Conservation (phyloP, 2,329 filamentous ascomycete species). For the Sclerotinia subarctica region DNA sequence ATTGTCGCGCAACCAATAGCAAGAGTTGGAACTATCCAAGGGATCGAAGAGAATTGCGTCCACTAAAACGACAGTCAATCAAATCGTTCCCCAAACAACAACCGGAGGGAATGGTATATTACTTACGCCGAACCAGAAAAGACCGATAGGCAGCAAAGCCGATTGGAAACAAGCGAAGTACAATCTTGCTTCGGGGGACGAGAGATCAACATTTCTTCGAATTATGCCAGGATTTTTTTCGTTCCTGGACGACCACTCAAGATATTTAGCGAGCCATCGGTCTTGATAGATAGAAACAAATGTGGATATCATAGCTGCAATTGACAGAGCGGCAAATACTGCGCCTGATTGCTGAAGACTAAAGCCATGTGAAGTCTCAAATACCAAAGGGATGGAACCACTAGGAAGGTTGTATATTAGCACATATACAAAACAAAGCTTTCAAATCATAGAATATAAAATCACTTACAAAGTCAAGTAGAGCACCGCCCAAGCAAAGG, state of each 20-base stretch:
- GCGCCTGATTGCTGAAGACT: conserved; percentile 63
- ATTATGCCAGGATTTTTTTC: conserved; percentile 24
- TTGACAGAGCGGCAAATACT: conserved; percentile 70
- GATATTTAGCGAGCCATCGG: conserved; percentile 52
- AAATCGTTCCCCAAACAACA: background rate
- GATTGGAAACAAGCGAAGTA: conserved; percentile 81
- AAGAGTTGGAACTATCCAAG: conserved; percentile 70
- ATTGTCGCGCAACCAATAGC: conserved; percentile 73
- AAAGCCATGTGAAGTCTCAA: conserved; percentile 65
- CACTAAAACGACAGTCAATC: conserved; percentile 53
- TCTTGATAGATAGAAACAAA: conserved; percentile 71
- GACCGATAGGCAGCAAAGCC: conserved; percentile 70
- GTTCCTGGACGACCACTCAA: conserved; percentile 34
- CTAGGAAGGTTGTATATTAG: conserved; percentile 1
- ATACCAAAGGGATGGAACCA: conserved; percentile 75
- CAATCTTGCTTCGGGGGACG: conserved; percentile 69
- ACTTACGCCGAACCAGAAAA: conserved; percentile 55
- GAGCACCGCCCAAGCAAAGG: conserved; percentile 85
- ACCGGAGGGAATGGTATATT: background rate
- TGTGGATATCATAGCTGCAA: conserved; percentile 65
- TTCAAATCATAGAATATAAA: background rate
- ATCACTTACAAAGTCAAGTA: conserved; percentile 67
- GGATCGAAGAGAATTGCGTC: conserved; percentile 58
- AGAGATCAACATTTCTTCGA: conserved; percentile 36
- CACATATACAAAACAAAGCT: background rate